Evolutionary conservation across 257 asterid genomes (phyloP), one percentile per base, ranked within the genome.

Genomic region (Leptodermis oblonga): DNA sequence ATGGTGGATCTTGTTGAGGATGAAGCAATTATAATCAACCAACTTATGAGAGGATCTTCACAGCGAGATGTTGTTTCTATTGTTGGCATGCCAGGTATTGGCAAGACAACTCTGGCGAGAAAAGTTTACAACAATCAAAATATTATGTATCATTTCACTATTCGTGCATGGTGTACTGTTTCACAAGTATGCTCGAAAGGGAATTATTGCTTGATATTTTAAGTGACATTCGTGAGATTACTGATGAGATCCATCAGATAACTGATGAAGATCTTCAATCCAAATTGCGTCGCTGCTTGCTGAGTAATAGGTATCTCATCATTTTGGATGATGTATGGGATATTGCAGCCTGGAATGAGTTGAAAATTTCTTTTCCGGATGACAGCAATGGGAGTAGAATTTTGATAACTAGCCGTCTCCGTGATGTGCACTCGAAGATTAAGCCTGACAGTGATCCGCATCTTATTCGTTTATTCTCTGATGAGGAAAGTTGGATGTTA

Each of bases 81-180:
- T 56, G 63, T 56, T 56, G 63, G 63, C 31, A 56, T 56, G 63
- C 63, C 63, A 56, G 63, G 63, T 13, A 56, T 25, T 56, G 63
- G 63, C 36, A 56, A 56, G 63, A 56, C 63, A 13, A 56, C 63
- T 28, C 63, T 56, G 14, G 63, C 63, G 8, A 1, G 37, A 56
- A 56, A 56, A 56, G 41, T 56, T 18, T 56, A 28, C 63, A 26
- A 28, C 26, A n/a, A 51, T 9, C 15, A 26, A 56, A 11, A 13
- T 26, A 9, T 56, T 36, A 13, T 13, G 0, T 3, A 0, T 56
- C 39, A 56, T n/a, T 56, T 56, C 15, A 5, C 37, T 9, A 23
- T 18, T 31, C 63, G 37, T 12, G 63, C 63, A 2, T 56, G 63
- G 63, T 56, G 63, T 33, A 56, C 15, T 11, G 63, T 56, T 56